Percentiles rank a stretch among this genome's conserved stretches.
Conservation (phyloP, 2,329 filamentous ascomycete species). For the Trichoderma sp. region DNA sequence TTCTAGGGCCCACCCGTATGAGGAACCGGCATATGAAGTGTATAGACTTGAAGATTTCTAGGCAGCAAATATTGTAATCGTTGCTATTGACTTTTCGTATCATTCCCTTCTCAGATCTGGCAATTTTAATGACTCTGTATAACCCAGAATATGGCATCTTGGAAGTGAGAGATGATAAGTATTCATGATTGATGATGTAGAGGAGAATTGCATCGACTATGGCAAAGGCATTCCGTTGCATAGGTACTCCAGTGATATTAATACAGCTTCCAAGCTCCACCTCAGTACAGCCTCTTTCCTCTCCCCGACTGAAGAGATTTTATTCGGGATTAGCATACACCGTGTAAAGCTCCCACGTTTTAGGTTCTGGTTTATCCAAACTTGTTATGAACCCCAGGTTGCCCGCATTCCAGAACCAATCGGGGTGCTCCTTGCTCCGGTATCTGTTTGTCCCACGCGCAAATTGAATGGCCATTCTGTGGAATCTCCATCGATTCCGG, state of each 20-base stretch:
- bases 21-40: constrained; percentile 51
- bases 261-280: background rate
- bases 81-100: background rate
- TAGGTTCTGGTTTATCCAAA: background rate
- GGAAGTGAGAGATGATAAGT: background rate
- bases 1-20: constrained; percentile 48
- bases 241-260: background rate
- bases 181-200: background rate
- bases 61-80: background rate
- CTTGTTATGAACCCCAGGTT: background rate
- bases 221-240: background rate
- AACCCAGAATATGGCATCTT: background rate
- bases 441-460: background rate
- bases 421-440: background rate
- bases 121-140: background rate
- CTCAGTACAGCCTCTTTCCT: background rate
- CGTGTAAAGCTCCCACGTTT: background rate
- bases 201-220: background rate
- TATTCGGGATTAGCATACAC: background rate
- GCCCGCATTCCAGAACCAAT: background rate
- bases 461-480: constrained; percentile 4
- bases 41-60: constrained; percentile 49
- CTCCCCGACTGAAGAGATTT: background rate
- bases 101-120: background rate
- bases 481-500: constrained; percentile 1